These are phyloP conservation scores for Fragaria iinumae DNA, from an alignment of 306 rosid species.

Conservation along the genomic window DNA sequence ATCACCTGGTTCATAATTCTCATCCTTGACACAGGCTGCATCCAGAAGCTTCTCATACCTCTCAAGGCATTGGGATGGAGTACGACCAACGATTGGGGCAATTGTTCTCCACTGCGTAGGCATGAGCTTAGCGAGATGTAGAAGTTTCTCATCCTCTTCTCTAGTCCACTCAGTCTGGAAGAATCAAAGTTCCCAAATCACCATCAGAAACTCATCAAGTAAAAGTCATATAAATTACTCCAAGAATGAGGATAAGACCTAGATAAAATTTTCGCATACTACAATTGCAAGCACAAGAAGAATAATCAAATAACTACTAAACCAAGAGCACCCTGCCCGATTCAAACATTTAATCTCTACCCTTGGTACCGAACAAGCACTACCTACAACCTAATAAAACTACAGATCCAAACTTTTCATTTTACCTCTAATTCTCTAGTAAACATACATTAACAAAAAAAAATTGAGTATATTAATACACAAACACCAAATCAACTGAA, in stretches of 20 bases:
- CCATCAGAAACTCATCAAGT: conserved; percentile 9
- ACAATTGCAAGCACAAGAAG: background rate
- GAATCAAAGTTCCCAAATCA: conserved; percentile 14
- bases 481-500: background rate
- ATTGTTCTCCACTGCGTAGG: conserved; percentile 97
- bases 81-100: conserved; percentile 92
- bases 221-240: conserved; percentile 1
- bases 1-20: conserved; percentile 87
- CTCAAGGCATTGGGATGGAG: conserved; percentile 90
- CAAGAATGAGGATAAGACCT: background rate
- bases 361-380: background rate
- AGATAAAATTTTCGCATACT: background rate
- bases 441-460: background rate
- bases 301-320: background rate
- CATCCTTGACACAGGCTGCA: conserved; percentile 95
- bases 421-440: background rate
- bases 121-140: conserved; percentile 97
- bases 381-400: background rate
- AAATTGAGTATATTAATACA: too few species aligned
- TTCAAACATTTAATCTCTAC: background rate
- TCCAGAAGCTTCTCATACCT: conserved; percentile 91
- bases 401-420: background rate
- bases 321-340: background rate
- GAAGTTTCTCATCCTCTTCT: conserved; percentile 93
- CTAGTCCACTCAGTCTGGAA: conserved; percentile 92